Evolutionary conservation across 1,139 yeast genomes (phyloP).

Genomic region (Saccharomyces hybrid): DNA sequence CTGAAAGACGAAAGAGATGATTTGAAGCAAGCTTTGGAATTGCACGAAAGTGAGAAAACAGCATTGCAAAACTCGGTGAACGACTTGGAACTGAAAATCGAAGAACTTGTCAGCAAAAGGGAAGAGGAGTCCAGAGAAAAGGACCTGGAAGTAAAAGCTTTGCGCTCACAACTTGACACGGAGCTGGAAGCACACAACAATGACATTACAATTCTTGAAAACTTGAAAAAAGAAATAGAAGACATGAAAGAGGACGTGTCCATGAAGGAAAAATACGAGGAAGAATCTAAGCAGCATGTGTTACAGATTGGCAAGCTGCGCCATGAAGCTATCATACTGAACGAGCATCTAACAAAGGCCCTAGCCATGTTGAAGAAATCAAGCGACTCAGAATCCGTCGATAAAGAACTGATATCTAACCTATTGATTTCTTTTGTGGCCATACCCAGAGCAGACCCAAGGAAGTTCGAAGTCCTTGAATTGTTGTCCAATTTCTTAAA

Average conservation of each 20-base stretch:
- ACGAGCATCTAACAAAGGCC: constrained; percentile 91
- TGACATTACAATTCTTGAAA: constrained; percentile 9
- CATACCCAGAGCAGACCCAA: constrained; percentile 87
- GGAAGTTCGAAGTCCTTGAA: constrained; percentile 84
- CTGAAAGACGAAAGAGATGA: constrained; percentile 27
- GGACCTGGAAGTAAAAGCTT: constrained; percentile 16
- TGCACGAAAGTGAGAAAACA: constrained; percentile 16
- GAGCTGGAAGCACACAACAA: constrained; percentile 13
- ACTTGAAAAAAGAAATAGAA: constrained; percentile 14
- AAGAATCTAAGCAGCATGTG: constrained; percentile 62
- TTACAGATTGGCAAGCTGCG: constrained; percentile 80
- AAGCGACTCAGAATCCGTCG: constrained; percentile 68
- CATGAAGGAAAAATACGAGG: constrained; percentile 35
- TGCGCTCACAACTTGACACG: constrained; percentile 20
- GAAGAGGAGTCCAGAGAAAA: constrained; percentile 13
- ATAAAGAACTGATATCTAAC: constrained; percentile 81
- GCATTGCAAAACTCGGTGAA: constrained; percentile 21
- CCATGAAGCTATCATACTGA: constrained; percentile 90
- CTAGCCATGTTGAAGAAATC: constrained; percentile 70
- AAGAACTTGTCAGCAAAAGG: constrained; percentile 8
- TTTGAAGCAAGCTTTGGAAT: constrained; percentile 12
- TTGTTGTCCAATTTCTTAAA: constrained; percentile 72
- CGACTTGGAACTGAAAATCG: constrained; percentile 19
- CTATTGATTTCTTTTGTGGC: constrained; percentile 76
- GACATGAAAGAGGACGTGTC: constrained; percentile 19